A percentile compares a stretch with the other conserved stretches of the same genome.
phyloP scores from a whole-genome alignment of 2,329 filamentous ascomycete species.

The Aspergillus alliaceus region DNA sequence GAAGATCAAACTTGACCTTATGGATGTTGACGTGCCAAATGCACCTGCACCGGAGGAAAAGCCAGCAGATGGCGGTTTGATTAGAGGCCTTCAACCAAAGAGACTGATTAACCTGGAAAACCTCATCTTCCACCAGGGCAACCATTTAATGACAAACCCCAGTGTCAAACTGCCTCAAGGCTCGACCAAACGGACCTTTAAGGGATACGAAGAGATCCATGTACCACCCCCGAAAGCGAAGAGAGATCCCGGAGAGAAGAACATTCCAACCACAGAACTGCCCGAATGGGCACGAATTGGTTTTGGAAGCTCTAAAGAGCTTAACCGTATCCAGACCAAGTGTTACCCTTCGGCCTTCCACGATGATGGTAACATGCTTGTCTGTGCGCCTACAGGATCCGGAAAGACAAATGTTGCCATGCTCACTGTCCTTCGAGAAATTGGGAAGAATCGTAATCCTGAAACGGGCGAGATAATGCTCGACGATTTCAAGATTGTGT shows the following conservation, averaged over 20 bases:
- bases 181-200: constrained; percentile 92
- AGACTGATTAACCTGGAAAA: constrained; percentile 93
- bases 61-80: constrained; percentile 64
- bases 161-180: constrained; percentile 92
- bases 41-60: constrained; percentile 57
- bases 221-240: constrained; percentile 90
- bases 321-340: constrained; percentile 94
- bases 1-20: constrained; percentile 79
- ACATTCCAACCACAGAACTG: constrained; percentile 81
- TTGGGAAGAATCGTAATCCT: constrained; percentile 89
- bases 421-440: constrained; percentile 92
- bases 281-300: constrained; percentile 88
- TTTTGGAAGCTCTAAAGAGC: constrained; percentile 79
- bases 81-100: constrained; percentile 81
- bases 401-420: constrained; percentile 99
- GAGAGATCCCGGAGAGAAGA: constrained; percentile 73
- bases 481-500: constrained; percentile 97
- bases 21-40: constrained; percentile 80
- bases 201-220: constrained; percentile 98
- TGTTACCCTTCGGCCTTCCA: constrained; percentile 90
- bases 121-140: constrained; percentile 94
- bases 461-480: constrained; percentile 91
- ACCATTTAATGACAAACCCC: constrained; percentile 99
- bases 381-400: constrained; percentile 94
- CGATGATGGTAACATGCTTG: constrained; percentile 94